Base-by-base conservation (phyloP, 192 early-diverging fungal species). In the Helicostylum pulchrum region DNA sequence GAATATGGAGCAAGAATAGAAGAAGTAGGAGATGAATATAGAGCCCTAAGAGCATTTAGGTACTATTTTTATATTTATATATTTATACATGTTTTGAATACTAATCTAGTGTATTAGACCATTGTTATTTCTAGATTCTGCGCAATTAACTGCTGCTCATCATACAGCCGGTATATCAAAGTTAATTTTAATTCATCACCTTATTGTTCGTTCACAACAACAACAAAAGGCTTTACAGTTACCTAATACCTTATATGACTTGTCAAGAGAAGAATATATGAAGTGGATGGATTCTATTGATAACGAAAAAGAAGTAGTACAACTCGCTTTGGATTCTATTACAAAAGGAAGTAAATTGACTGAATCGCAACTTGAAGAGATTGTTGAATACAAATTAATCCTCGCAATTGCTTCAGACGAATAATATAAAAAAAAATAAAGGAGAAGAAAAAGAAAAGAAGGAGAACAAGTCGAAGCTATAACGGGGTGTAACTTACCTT, bases 231-330 rank as follows among this genome's bases (percentile, higher is more conserved):
- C 68, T 17, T 53, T 90, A 4, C 79, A 75, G 11, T 71, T 86
- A 15, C 89, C 89, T 7, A 74, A 78, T 43, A 67, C 66, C 8
- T 60, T 77, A 5, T 90, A 80, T 71, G 77, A 75, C 21, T 83
- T 84, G 82, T 77, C 77, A 3, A 77, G 85, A 47, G 48, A 68
- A 45, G 83, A 87, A 53, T 91, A 91, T 55, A 84, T 83, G 53
- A 80, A 83, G 2, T 91, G 87, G 87, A 68, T 89, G 47, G 87
- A 90, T 60, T 56, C 54, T 17, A 50, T 71, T 32, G 85, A 89
- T 61, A 63, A 63, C 4, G 75, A 81, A 15, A 58, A 43, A 21
- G 82, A 89, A 49, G 72, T 69, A 11, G 53, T 80, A 3, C 56
- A 70, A 44, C 61, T 89, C 12, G 61, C 62, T 10, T 21, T 66